Evolutionary conservation across 768 basidiomycete genomes (phyloP), one percentile per base, ranked within the genome.

Genomic region (Gymnopilus junonius): DNA sequence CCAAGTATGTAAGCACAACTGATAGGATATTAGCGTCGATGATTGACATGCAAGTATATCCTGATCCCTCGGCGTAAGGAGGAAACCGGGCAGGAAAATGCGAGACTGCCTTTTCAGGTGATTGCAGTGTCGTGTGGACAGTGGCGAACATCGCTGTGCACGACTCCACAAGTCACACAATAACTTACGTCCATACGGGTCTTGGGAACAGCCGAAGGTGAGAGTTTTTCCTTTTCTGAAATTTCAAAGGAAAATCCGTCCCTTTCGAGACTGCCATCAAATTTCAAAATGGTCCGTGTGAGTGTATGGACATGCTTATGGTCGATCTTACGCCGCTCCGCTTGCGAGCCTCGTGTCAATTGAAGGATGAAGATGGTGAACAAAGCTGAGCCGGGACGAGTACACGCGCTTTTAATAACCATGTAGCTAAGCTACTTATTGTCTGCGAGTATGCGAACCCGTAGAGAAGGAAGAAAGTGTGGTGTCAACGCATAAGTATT

Each of bases 21-120:
- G 48, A 51, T 51, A n/a, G 48, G 31, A 51, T 51, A 51, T 51
- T 51, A 51, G 32, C 29, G 15, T 46, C 45, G 45, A 51, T 51
- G 48, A 32, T 51, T 51, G 48, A 51, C 48, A 51, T 23, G 6
- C 48, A 51, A 15, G 48, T 5, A 31, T n/a, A n/a, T n/a, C n/a
- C n/a, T n/a, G n/a, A n/a, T n/a, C n/a, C n/a, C n/a, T n/a, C 25
- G 48, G 48, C n/a, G 20, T 51, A 29, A 14, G n/a, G 48, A 51
- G 8, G 27, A 29, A 29, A 23, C 48, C n/a, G 48, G 34, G 6
- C 7, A 12, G 11, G 11, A 14, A 5, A 51, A 29, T 29, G 12
- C 27, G 48, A n/a, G n/a, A 51, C 48, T 51, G 48, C 48, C 48
- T 51, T 51, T 51, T 51, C 48, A 20, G n/a, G 48, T n/a, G 15